A percentile compares a stretch with the other conserved stretches of the same genome.
These are phyloP conservation scores for Ehretia macrophylla DNA, from an alignment of 257 asterid species.

Conservation along the genomic window DNA sequence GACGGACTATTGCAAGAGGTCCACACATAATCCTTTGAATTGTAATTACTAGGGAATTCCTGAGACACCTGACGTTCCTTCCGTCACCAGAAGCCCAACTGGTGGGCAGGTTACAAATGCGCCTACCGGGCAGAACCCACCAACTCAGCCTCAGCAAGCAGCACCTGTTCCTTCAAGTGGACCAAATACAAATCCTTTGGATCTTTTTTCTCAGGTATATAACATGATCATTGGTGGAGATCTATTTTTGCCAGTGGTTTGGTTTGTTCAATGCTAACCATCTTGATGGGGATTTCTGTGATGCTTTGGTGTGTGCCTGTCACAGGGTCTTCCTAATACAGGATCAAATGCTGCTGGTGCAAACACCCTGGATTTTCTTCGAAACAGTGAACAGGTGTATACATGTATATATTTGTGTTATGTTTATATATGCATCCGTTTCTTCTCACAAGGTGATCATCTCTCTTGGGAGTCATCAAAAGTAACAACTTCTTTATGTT, in stretches of 20 bases:
- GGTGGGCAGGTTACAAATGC: conserved; percentile 32
- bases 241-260: background rate
- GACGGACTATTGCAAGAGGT: no score
- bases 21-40: no score
- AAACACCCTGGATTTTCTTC: conserved; percentile 63
- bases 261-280: background rate
- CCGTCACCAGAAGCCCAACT: conserved; percentile 32
- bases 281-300: background rate
- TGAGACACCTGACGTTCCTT: conserved; percentile 55
- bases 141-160: conserved; percentile 48
- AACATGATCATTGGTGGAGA: background rate
- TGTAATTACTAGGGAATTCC: conserved; percentile 55
- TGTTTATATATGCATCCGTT: background rate
- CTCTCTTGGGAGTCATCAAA: background rate
- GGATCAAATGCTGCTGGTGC: conserved; percentile 62
- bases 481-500: conserved; percentile 7
- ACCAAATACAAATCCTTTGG: conserved; percentile 74
- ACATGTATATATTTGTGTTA: background rate
- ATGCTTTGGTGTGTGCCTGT: background rate
- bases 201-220: conserved; percentile 80
- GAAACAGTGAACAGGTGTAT: conserved; percentile 68
- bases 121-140: background rate
- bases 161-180: conserved; percentile 45
- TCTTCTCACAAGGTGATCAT: background rate
- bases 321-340: conserved; percentile 60